phyloP scores from a whole-genome alignment of 2,329 filamentous ascomycete species.

The Bipolaris gigantea region DNA sequence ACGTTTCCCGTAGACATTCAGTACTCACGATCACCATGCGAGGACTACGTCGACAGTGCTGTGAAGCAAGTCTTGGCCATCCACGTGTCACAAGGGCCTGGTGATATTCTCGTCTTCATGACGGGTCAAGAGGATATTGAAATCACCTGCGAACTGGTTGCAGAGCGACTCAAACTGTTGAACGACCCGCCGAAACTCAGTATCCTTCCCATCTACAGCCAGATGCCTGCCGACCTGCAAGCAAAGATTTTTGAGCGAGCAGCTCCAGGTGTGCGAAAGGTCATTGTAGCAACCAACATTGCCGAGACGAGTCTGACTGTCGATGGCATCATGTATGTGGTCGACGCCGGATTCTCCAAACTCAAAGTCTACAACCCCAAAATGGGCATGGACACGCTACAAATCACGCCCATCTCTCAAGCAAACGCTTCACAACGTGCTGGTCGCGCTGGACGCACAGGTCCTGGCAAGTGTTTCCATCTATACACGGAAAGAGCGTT shows the following conservation, averaged over 20 bases:
- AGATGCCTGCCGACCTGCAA: slow-evolving; percentile 97
- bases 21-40: slow-evolving; percentile 90
- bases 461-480: slow-evolving; percentile 92
- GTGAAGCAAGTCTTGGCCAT: slow-evolving; percentile 96
- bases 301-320: slow-evolving; percentile 97
- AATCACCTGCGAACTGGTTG: slow-evolving; percentile 88
- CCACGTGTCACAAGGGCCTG: slow-evolving; percentile 88
- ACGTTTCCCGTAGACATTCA: slow-evolving; percentile 98
- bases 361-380: slow-evolving; percentile 98
- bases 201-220: slow-evolving; percentile 96
- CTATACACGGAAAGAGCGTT: slow-evolving; percentile 93
- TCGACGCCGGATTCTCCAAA: slow-evolving; percentile 94
- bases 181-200: slow-evolving; percentile 95
- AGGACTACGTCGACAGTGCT: slow-evolving; percentile 96
- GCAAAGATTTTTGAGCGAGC: slow-evolving; percentile 97
- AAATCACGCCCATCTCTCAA: slow-evolving; percentile 96
- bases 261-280: slow-evolving; percentile 86
- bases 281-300: slow-evolving; percentile 98
- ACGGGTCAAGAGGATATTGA: slow-evolving; percentile 99
- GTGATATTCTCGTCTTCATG: slow-evolving; percentile 98
- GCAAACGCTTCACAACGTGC: slow-evolving; percentile 93
- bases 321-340: slow-evolving; percentile 98
- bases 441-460: slow-evolving; percentile 89
- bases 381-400: slow-evolving; percentile 98
- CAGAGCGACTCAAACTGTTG: slow-evolving; percentile 81